These are phyloP conservation scores for Drechslerella dactyloides DNA, from an alignment of 2,329 filamentous ascomycete genomes.

Conservation along the genomic window DNA sequence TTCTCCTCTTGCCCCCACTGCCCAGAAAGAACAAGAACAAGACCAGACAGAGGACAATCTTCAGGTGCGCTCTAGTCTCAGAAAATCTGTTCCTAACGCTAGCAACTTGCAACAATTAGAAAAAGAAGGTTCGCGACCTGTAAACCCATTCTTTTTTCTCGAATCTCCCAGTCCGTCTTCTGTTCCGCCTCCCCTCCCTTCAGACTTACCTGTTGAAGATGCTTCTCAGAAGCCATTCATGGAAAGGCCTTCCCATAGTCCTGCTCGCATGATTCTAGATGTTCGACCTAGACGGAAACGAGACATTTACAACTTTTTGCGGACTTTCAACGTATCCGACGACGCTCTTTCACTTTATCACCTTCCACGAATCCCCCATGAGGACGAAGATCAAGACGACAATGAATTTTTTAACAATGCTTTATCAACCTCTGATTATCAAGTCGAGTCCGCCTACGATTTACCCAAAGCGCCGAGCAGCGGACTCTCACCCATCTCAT, in stretches of 20 bases:
- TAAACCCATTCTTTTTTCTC: conserved; percentile 51
- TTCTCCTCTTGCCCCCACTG: conserved; percentile 50
- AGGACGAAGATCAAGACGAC: conserved; percentile 27
- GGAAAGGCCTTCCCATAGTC: conserved; percentile 49
- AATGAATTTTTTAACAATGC: background rate
- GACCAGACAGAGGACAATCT: conserved; percentile 47
- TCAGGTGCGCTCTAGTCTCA: conserved; percentile 48
- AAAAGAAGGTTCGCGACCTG: conserved; percentile 51
- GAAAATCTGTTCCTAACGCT: conserved; percentile 52
- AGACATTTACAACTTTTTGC: conserved; percentile 44
- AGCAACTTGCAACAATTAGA: conserved; percentile 51
- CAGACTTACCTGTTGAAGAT: conserved; percentile 51
- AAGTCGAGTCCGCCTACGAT: background rate
- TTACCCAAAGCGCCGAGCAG: conserved; percentile 36
- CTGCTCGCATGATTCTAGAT: conserved; percentile 50
- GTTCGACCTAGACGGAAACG: conserved; percentile 48
- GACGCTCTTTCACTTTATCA: conserved; percentile 41
- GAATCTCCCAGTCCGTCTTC: conserved; percentile 51
- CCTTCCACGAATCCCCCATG: conserved; percentile 44
- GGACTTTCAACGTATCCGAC: conserved; percentile 47
- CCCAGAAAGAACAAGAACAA: conserved; percentile 51
- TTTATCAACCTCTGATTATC: conserved; percentile 4
- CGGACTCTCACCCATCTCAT: conserved; percentile 1
- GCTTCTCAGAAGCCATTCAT: conserved; percentile 37
- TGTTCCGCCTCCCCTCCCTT: conserved; percentile 51